These are phyloP conservation scores for Cornus kousa DNA, from an alignment of 148 eudicot genomes.

Conservation along the genomic window DNA sequence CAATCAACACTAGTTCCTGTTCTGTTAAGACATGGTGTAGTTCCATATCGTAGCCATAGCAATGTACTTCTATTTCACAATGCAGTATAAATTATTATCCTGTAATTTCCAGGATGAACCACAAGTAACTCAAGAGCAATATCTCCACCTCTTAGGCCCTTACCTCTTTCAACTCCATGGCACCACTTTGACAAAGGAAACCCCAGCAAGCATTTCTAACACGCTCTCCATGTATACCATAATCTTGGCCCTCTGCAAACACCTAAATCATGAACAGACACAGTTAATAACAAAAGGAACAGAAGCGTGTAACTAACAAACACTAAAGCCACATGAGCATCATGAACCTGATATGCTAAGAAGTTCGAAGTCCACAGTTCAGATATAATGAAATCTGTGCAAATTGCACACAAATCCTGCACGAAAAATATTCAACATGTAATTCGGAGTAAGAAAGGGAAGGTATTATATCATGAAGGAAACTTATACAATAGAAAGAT, in stretches of 20 bases:
- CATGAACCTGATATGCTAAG: conserved; percentile 84
- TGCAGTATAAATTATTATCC: background rate
- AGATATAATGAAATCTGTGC: conserved; percentile 94
- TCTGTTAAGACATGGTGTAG: too few relatives aligned
- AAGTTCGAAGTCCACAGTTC: conserved; percentile 98
- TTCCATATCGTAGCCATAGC: too few relatives aligned
- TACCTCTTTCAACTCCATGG: conserved; percentile 94
- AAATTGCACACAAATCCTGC: conserved; percentile 96
- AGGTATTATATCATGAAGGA: background rate
- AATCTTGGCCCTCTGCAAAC: conserved; percentile 97
- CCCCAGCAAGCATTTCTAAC: conserved; percentile 99
- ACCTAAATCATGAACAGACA: conserved; percentile 37
- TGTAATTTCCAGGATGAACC: background rate
- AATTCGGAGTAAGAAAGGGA: background rate
- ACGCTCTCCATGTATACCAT: conserved; percentile 91
- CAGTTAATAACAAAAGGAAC: conserved; percentile 7
- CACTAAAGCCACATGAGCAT: conserved; percentile 16
- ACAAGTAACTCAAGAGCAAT: background rate
- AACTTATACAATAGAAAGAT: background rate
- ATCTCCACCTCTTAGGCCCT: conserved; percentile 9
- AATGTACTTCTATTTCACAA: too few relatives aligned
- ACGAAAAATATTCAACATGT: conserved; percentile 18
- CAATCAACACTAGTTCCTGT: too few relatives aligned
- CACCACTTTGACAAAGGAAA: conserved; percentile 97
- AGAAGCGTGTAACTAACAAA: conserved; percentile 9